Conservation (phyloP, 768 basidiomycete genomes). For the Pleurotus tuoliensis region DNA sequence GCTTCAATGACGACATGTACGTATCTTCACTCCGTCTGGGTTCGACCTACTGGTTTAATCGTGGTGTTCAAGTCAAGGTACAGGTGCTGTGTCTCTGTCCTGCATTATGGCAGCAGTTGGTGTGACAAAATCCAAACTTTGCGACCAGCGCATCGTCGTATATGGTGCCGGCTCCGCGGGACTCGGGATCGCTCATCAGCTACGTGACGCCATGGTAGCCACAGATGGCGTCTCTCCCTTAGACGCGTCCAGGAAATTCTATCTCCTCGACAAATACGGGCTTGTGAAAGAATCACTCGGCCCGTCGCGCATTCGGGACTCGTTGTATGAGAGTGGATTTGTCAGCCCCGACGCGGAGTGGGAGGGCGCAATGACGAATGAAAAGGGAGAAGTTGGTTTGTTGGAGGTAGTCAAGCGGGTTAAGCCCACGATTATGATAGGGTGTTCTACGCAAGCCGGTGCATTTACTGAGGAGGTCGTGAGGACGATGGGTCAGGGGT, state of each 20-base stretch:
- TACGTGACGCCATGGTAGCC: constrained; percentile 71
- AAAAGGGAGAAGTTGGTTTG: constrained; percentile 43
- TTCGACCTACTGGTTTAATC: background rate
- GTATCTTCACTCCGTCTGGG: constrained; percentile 6
- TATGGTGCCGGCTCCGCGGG: constrained; percentile 84
- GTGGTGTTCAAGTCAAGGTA: constrained; percentile 52
- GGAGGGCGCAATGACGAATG: constrained; percentile 32
- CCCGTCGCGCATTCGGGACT: constrained; percentile 37
- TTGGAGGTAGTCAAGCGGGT: constrained; percentile 68
- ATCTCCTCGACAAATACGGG: constrained; percentile 67
- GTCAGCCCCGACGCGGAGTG: constrained; percentile 56
- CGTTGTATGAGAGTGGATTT: constrained; percentile 42
- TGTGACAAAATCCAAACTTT: constrained; percentile 59
- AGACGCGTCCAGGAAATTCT: constrained; percentile 67
- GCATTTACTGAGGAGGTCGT: constrained; percentile 77
- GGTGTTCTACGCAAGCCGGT: constrained; percentile 74
- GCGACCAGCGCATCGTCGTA: constrained; percentile 73
- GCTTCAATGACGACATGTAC: constrained; percentile 86
- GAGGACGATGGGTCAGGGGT: constrained; percentile 60
- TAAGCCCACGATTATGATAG: constrained; percentile 81
- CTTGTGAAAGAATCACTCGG: constrained; percentile 51
- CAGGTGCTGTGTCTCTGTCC: constrained; percentile 72
- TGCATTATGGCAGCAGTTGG: constrained; percentile 65
- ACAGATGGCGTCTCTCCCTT: constrained; percentile 45
- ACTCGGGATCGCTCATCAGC: constrained; percentile 70